Base-by-base conservation (phyloP, 306 rosid species). In the Ammopiptanthus mongolicus region DNA sequence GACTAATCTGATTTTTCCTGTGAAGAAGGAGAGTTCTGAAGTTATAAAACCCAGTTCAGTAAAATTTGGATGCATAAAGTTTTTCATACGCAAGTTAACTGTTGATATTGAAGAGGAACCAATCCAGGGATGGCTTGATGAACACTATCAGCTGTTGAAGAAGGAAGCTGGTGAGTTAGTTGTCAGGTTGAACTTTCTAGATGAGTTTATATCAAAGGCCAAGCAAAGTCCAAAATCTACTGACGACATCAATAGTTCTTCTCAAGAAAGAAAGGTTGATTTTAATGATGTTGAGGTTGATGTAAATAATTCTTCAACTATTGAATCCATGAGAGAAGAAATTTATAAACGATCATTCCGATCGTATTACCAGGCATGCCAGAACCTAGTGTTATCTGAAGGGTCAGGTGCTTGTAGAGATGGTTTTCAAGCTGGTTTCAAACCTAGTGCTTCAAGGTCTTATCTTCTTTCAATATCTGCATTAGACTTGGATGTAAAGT, bases 51-150 rank as follows among this genome's bases (percentile, higher is more conserved):
- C 93, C 14, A 81, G 89, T 78, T 79, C 97, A 64, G 29, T 51
- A 69, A 92, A 86, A 81, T 82, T 96, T 70, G 98, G 99, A 79
- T 78, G 97, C 75, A 2, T 96, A 52, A 96, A 81, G 84, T 83
- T 96, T 78, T 76, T 75, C 85, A 63, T 89, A 85, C 90, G 92
- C 69, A 92, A 88, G 84, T 76, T 96, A 69, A 86, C 91, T 83
- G 77, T 68, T 65, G 92, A 96, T 69, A 90, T 96, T 65, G 99
- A 96, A 84, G 99, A 96, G 77, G 99, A 96, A 74, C 98, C 98
- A n/a, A 17, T 96, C 80, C 99, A 96, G 76, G 99, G 97, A 70
- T 96, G 99, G 99, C 91, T 96, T 84, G 99, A 96, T 89, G 99
- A 96, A 79, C 99, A 96, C 83, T 88, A 87, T 82, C 87, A 64